Conservation (phyloP, 805 yeast genomes). For the Hanseniaspora clermontiae region DNA sequence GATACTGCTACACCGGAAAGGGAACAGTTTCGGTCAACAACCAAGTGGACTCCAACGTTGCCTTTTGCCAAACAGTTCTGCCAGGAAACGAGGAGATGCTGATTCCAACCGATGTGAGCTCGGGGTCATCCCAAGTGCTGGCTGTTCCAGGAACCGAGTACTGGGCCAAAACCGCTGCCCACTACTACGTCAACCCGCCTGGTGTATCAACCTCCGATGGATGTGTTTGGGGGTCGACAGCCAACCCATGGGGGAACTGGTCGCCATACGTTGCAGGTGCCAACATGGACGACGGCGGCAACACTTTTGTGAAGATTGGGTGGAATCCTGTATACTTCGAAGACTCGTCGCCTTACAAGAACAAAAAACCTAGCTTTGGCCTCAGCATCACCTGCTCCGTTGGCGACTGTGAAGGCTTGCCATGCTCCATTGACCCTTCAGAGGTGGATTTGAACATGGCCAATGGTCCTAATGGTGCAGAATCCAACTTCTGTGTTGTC, state of each 20-base stretch:
- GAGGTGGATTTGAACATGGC: conserved; percentile 46
- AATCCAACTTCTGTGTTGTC: conserved; percentile 72
- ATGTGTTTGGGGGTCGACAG: conserved; percentile 69
- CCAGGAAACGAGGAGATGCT: conserved; percentile 94
- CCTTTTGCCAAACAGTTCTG: conserved; percentile 83
- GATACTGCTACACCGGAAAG: conserved; percentile 63
- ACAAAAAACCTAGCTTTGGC: conserved; percentile 53
- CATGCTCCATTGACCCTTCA: conserved; percentile 74
- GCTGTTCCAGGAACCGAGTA: conserved; percentile 81
- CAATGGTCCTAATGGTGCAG: conserved; percentile 42
- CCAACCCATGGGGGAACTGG: conserved; percentile 76
- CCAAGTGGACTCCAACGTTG: conserved; percentile 45
- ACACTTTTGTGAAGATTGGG: conserved; percentile 72
- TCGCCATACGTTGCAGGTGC: conserved; percentile 89
- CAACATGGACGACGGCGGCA: conserved; percentile 55
- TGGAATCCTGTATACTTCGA: conserved; percentile 84
- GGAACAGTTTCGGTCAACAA: conserved; percentile 59
- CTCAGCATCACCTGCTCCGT: conserved; percentile 62
- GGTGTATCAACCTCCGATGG: conserved; percentile 66
- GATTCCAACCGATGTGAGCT: conserved; percentile 63
- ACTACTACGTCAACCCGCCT: conserved; percentile 72
- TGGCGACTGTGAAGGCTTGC: conserved; percentile 56
- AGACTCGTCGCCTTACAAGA: conserved; percentile 39
- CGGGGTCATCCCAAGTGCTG: conserved; percentile 37
- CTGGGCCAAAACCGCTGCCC: conserved; percentile 80